Conservation (phyloP, 768 basidiomycete genomes). For the Tricholoma matsutake region DNA sequence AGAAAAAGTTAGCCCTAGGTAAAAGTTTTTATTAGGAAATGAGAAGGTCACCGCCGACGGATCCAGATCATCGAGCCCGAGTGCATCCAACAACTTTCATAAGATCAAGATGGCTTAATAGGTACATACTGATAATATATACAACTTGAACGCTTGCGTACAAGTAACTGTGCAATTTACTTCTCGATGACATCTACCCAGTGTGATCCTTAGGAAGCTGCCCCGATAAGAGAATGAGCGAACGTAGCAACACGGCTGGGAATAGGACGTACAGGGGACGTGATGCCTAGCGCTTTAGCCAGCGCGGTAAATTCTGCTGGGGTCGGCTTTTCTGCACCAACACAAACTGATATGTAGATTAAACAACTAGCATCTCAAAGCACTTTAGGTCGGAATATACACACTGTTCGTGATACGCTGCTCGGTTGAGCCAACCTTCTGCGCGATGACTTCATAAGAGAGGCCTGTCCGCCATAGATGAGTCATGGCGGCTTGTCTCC, state of each 20-base stretch:
- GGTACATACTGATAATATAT: background rate
- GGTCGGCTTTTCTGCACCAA: slow-evolving; percentile 40
- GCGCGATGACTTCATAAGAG: slow-evolving; percentile 48
- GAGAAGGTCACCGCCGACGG: too few relatives aligned
- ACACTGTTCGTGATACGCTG: slow-evolving; percentile 54
- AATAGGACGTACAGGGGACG: slow-evolving; percentile 28
- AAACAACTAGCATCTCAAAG: background rate
- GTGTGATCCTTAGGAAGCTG: background rate
- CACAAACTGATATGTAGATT: slow-evolving; percentile 39
- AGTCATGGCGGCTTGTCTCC: background rate
- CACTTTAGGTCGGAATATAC: slow-evolving; percentile 15
- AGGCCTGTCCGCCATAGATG: slow-evolving; percentile 31
- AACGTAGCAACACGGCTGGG: background rate
- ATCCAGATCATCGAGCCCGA: too few relatives aligned
- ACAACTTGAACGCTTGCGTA: background rate
- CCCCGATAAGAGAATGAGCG: background rate
- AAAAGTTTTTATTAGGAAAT: too few relatives aligned
- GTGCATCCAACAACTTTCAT: too few relatives aligned
- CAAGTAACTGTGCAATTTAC: background rate
- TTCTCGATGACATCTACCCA: background rate
- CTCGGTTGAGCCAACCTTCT: slow-evolving; percentile 36
- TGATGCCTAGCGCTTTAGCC: slow-evolving; percentile 41
- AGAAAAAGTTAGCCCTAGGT: too few relatives aligned
- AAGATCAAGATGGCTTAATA: too few relatives aligned
- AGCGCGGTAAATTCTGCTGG: slow-evolving; percentile 47